Percentiles rank a stretch among this genome's conserved stretches.
Conservation (phyloP, 2,329 filamentous ascomycete species). For the Pseudocercospora fijiensis region DNA sequence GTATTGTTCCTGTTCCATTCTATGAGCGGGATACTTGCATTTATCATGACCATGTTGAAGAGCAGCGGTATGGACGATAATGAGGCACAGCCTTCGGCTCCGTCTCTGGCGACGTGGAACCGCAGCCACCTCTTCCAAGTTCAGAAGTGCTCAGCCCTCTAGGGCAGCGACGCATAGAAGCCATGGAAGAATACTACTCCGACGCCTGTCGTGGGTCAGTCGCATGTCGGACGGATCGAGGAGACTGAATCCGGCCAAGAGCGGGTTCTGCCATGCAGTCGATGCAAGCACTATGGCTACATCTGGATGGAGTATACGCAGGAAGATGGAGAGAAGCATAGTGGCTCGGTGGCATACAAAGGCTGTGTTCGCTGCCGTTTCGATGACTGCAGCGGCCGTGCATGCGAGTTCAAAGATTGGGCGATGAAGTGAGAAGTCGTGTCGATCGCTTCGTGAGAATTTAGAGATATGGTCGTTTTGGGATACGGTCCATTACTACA, state of each 20-base stretch:
- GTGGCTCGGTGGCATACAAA: neutral
- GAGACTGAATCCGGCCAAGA: neutral
- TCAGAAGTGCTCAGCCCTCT: too few relatives aligned
- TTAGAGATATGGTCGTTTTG: neutral
- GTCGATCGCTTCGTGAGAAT: too few relatives aligned
- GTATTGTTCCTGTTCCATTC: neutral
- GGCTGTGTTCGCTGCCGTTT: neutral
- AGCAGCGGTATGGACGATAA: too few relatives aligned
- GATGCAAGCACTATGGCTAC: neutral
- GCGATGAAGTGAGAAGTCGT: too few relatives aligned
- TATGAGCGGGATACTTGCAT: neutral
- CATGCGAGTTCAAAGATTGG: too few relatives aligned
- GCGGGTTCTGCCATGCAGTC: neutral
- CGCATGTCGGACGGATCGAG: neutral
- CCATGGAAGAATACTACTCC: neutral
- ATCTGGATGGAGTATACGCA: neutral
- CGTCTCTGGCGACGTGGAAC: too few relatives aligned
- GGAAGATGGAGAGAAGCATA: neutral
- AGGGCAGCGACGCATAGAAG: too few relatives aligned
- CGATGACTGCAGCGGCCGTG: neutral
- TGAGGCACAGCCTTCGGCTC: too few relatives aligned
- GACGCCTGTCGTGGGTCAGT: neutral
- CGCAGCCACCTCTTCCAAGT: too few relatives aligned
- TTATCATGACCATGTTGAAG: constrained; percentile 11
- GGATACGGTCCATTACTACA: neutral